These are phyloP conservation scores for Penstemon davidsonii DNA, from an alignment of 257 asterid genomes.

Conservation along the genomic window DNA sequence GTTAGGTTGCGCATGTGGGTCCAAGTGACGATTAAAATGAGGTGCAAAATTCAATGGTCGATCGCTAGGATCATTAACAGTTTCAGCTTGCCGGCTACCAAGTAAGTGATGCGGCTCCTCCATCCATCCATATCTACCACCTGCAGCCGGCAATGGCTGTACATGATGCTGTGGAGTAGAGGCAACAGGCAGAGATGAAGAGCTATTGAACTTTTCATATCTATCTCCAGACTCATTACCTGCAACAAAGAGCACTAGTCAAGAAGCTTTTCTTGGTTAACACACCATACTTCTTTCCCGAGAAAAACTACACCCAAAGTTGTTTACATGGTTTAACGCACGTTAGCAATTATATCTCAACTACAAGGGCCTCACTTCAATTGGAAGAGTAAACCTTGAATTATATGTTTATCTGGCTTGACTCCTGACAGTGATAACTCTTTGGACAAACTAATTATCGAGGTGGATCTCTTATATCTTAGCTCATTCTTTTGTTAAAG, in stretches of 20 bases:
- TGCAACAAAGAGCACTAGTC: slow-evolving; percentile 37
- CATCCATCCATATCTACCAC: slow-evolving; percentile 45
- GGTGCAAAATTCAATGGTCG: slow-evolving; percentile 73
- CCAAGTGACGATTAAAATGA: slow-evolving; percentile 50
- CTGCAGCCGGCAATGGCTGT: slow-evolving; percentile 46
- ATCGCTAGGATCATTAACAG: slow-evolving; percentile 51
- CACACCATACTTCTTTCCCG: slow-evolving; percentile 14
- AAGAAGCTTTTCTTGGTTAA: slow-evolving; percentile 21
- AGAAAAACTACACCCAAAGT: neutral
- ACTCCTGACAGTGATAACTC: slow-evolving; percentile 14
- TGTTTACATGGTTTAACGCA: slow-evolving; percentile 14
- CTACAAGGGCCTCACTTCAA: slow-evolving; percentile 10
- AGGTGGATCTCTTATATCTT: slow-evolving; percentile 9
- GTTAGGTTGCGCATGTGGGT: slow-evolving; percentile 48
- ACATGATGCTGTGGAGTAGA: slow-evolving; percentile 47
- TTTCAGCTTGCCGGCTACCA: slow-evolving; percentile 44
- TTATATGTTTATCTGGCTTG: slow-evolving; percentile 17
- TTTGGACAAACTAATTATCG: slow-evolving; percentile 17
- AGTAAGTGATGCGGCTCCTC: slow-evolving; percentile 50
- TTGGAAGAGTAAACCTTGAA: neutral
- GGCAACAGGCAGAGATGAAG: slow-evolving; percentile 45
- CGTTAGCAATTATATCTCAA: slow-evolving; percentile 9
- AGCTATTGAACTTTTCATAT: slow-evolving; percentile 50
- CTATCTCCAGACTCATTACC: slow-evolving; percentile 59
- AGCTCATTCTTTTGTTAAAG: neutral